phyloP scores from a whole-genome alignment of 129 eudicot species.

The Heracleum sosnowskyi region DNA sequence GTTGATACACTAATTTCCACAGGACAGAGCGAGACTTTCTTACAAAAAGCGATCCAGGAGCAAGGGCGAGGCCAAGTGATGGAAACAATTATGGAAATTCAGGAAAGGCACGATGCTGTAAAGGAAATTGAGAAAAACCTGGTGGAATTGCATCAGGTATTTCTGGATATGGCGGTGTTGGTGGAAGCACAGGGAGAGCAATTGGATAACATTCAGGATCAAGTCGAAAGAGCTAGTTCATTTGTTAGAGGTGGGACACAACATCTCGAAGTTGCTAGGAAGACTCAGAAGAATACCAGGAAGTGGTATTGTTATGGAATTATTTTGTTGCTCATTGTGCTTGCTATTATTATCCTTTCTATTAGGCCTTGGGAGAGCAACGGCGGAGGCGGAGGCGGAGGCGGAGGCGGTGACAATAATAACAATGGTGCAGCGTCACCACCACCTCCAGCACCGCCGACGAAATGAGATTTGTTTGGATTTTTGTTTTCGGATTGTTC shows the following conservation, averaged over 20 bases:
- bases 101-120: constrained; percentile 64
- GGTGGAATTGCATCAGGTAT: constrained; percentile 57
- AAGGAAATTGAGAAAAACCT: constrained; percentile 54
- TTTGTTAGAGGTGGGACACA: constrained; percentile 40
- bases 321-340: constrained; percentile 26
- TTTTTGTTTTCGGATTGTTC: not conserved
- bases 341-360: constrained; percentile 27
- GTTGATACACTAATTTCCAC: constrained; percentile 45
- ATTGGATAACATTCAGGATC: constrained; percentile 43
- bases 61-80: constrained; percentile 59
- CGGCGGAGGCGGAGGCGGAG: not conserved
- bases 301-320: constrained; percentile 41
- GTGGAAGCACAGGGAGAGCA: constrained; percentile 53
- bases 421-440: not conserved
- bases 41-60: constrained; percentile 58
- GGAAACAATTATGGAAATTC: constrained; percentile 63
- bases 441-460: not conserved
- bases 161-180: constrained; percentile 64
- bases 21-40: constrained; percentile 38
- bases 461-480: not conserved
- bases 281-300: constrained; percentile 33
- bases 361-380: constrained; percentile 31
- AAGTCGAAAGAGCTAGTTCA: constrained; percentile 49
- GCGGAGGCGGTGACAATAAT: not conserved
- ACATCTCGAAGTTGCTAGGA: constrained; percentile 35